These are phyloP conservation scores for Glebionis coronaria DNA, from an alignment of 129 eudicot genomes.

Conservation along the genomic window DNA sequence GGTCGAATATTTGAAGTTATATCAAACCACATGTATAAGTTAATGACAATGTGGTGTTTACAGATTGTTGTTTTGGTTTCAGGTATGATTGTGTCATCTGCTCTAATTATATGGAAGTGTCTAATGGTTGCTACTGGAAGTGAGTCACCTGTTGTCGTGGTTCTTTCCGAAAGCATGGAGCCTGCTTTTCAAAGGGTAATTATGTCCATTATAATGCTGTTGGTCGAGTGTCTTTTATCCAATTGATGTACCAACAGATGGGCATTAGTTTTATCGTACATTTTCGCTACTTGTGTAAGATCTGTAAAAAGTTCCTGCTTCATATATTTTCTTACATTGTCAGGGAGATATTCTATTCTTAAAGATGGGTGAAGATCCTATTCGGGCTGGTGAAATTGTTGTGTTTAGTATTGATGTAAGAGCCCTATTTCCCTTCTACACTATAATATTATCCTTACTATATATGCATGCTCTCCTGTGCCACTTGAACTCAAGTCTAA, in stretches of 20 bases:
- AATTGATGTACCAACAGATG: neutral
- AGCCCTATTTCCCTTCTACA: slow-evolving; percentile 10
- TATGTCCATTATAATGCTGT: neutral
- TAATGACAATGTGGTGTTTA: neutral
- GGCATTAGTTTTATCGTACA: neutral
- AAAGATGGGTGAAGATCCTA: slow-evolving; percentile 73
- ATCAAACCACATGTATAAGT: neutral
- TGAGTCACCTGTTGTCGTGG: slow-evolving; percentile 89
- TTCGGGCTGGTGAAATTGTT: slow-evolving; percentile 90
- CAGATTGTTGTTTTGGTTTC: slow-evolving; percentile 18
- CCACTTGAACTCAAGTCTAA: too few relatives aligned
- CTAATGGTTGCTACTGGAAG: slow-evolving; percentile 78
- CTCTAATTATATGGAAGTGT: slow-evolving; percentile 79
- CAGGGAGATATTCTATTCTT: slow-evolving; percentile 94
- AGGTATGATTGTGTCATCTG: slow-evolving; percentile 82
- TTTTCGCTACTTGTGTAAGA: neutral
- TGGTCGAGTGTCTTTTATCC: neutral
- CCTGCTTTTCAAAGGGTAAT: slow-evolving; percentile 86
- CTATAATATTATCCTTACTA: slow-evolving; percentile 1
- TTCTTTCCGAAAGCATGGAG: slow-evolving; percentile 96
- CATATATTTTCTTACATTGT: slow-evolving; percentile 18
- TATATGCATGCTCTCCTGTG: neutral
- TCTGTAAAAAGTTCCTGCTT: slow-evolving; percentile 4
- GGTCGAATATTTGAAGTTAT: too few relatives aligned
- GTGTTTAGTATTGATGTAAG: slow-evolving; percentile 85